Base-by-base conservation (phyloP, 1,284 basidiomycete genomes). In the Phellopilus nigrolimitatus region DNA sequence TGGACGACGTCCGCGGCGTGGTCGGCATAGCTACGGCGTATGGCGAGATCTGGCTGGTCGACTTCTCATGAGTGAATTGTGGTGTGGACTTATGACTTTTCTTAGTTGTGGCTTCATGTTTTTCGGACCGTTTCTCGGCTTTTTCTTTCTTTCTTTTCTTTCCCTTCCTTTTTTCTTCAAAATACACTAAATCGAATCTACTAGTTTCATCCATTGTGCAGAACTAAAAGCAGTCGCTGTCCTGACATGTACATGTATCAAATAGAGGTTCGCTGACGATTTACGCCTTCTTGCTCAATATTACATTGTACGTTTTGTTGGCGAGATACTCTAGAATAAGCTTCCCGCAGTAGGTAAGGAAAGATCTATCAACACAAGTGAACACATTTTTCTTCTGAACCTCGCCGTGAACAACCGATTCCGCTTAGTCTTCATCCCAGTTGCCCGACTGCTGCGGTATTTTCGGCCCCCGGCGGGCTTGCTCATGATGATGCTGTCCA, bases 401-500 rank as follows among this genome's bases (percentile, higher is more conserved):
- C n/a, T n/a, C n/a, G n/a, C n/a, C n/a, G n/a, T n/a, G n/a, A n/a
- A n/a, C n/a, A n/a, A 30, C 25, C 34, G 7, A 36, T 38, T 40
- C 15, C 33, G 21, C 37, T 39, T 40, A 56, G 47, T 90, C 88
- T 17, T 84, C 84, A 58, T 91, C 88, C 88, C 88, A 91, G 64
- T 88, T 88, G 13, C 85, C 81, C 34, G 84, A 74, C 64, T 91
- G 88, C 63, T 91, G 86, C 50, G 88, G 88, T 53, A 91, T 73
- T 64, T 90, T 91, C 39, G 88, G 88, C 49, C 88, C 88, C 91
- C 91, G 1, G 91, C 91, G 45, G 90, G 90, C 66, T 92, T 93
- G 68, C 90, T 92, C 83, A 97, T 95, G 71, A 99, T 99, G 69
- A 98, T 97, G 61, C 89, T 91, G 69, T 99, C 97, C 8, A 99